A percentile compares a stretch with the other conserved stretches of the same genome.
These are phyloP conservation scores for Lachancea sp. DNA, from an alignment of 805 yeast species.

Conservation along the genomic window DNA sequence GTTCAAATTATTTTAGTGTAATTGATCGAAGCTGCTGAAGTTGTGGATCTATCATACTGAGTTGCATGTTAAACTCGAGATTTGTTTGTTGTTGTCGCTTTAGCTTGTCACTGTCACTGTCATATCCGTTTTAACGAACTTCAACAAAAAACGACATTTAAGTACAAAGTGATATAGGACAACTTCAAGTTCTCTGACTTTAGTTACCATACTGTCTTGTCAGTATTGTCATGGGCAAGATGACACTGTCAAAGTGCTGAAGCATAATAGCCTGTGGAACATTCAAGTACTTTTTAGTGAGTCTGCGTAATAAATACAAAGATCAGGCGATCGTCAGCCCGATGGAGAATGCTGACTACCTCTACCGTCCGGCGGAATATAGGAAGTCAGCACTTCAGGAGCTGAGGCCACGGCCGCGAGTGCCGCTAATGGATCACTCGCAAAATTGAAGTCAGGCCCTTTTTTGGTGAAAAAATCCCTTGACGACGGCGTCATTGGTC, in stretches of 20 bases:
- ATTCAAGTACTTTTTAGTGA: no score
- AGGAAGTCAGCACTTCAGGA: conserved; percentile 19
- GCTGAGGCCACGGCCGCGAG: conserved; percentile 36
- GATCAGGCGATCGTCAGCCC: not conserved
- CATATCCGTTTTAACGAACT: no score
- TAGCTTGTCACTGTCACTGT: no score
- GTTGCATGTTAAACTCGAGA: no score
- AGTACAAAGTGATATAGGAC: not conserved
- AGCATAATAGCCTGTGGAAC: no score
- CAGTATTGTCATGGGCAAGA: no score
- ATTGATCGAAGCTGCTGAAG: no score
- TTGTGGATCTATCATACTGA: no score
- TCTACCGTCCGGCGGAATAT: conserved; percentile 6
- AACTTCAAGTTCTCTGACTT: not conserved
- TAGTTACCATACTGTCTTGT: no score
- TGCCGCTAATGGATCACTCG: conserved; percentile 34
- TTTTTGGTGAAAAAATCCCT: not conserved
- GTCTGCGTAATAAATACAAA: not conserved
- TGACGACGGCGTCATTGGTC: not conserved
- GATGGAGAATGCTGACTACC: not conserved
- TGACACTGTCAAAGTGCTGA: no score
- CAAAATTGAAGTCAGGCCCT: conserved; percentile 19
- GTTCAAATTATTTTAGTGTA: no score
- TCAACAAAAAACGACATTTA: not conserved
- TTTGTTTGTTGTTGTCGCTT: no score